phyloP scores from a whole-genome alignment of 192 early-diverging fungal species.

The Coemansia sp. region DNA sequence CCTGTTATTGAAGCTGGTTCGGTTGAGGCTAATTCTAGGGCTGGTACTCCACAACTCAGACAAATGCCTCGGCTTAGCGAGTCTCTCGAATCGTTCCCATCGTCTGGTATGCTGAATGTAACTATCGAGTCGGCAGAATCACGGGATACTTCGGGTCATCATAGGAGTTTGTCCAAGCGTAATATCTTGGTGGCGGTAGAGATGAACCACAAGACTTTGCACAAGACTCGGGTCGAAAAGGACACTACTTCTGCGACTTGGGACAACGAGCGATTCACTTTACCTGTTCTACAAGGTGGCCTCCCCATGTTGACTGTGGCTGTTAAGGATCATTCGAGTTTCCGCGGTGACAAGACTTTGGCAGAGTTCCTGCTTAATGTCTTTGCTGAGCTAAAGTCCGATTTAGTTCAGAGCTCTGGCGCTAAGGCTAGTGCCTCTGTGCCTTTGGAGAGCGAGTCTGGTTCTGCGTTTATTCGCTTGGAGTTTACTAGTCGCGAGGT shows the following conservation, averaged over 20 bases:
- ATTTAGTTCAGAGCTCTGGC: conserved; percentile 29
- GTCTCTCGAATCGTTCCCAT: conserved; percentile 35
- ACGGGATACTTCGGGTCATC: conserved; percentile 4
- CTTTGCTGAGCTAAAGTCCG: conserved; percentile 41
- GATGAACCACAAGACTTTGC: conserved; percentile 53
- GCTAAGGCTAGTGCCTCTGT: conserved; percentile 2
- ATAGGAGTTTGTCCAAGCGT: conserved; percentile 15
- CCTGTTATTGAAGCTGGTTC: neutral
- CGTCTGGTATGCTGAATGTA: conserved; percentile 29
- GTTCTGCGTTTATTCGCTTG: conserved; percentile 16
- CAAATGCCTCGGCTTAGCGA: conserved; percentile 38
- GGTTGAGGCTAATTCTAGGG: conserved; percentile 3
- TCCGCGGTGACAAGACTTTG: conserved; percentile 52
- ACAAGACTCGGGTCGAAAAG: conserved; percentile 53
- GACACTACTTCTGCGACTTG: conserved; percentile 27
- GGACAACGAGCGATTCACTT: conserved; percentile 28
- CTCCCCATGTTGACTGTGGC: conserved; percentile 27
- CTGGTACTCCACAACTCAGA: conserved; percentile 9
- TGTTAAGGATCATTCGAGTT: conserved; percentile 54
- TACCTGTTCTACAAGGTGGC: conserved; percentile 51
- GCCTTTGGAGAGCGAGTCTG: conserved; percentile 20
- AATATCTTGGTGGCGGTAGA: conserved; percentile 39
- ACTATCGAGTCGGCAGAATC: conserved; percentile 37
- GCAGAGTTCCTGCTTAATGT: conserved; percentile 30
- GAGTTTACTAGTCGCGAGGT: conserved; percentile 28